Evolutionary conservation across 1,284 basidiomycete species (phyloP).

Genomic region (Ganoderma leucocontextum): DNA sequence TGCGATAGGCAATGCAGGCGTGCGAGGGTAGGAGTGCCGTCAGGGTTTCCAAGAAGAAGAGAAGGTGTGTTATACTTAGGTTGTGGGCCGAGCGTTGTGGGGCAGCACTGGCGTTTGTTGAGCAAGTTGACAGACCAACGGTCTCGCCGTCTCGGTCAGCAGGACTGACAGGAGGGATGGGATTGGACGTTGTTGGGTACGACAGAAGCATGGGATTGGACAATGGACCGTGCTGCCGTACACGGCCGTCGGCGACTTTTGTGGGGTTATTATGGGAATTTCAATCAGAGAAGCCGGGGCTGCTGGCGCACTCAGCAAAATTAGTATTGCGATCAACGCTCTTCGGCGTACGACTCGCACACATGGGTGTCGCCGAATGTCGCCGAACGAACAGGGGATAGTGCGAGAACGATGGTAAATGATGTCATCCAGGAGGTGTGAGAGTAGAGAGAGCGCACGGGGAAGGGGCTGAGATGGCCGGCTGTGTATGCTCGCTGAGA

Average conservation of each 20-base stretch:
- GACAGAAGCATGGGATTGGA: neutral
- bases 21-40: neutral
- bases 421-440: constrained; percentile 25
- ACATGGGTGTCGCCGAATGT: constrained; percentile 10
- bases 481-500: constrained; percentile 12
- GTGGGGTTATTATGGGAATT: neutral
- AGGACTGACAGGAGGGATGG: constrained; percentile 1
- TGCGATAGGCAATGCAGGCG: constrained; percentile 11
- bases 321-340: neutral
- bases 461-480: constrained; percentile 9
- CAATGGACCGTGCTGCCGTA: neutral
- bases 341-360: neutral
- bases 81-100: constrained; percentile 4
- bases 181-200: neutral
- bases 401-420: constrained; percentile 7
- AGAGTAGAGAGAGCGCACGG: neutral
- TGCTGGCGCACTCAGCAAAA: neutral
- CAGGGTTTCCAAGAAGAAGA: neutral
- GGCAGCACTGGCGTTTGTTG: neutral
- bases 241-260: neutral
- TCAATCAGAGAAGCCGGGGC: neutral
- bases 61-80: neutral
- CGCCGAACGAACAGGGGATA: neutral
- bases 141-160: no score
- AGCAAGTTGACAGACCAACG: no score